Percentiles rank a stretch among this genome's conserved stretches.
Conservation (phyloP, 2,329 filamentous ascomycete genomes). For the Penicillium corylophilum region DNA sequence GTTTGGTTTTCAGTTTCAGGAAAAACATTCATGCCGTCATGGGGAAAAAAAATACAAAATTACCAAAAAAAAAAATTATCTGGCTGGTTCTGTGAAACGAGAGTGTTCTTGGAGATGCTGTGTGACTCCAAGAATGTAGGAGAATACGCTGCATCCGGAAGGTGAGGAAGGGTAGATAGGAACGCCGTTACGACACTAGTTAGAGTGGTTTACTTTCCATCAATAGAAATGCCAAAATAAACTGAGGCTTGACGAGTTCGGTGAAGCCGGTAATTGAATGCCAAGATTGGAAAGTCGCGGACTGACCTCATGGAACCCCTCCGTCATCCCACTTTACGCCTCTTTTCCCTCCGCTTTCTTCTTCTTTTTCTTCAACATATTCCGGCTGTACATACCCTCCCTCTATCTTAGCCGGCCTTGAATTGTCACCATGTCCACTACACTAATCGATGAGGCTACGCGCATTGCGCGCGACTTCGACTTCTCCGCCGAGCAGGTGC, state of each 20-base stretch:
- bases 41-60: conserved; percentile 9
- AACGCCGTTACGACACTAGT: neutral
- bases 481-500: conserved; percentile 73
- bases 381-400: conserved; percentile 1
- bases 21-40: conserved; percentile 29
- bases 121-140: conserved; percentile 12
- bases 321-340: conserved; percentile 17
- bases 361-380: conserved; percentile 1
- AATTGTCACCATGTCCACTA: conserved; percentile 30
- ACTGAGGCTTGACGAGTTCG: conserved; percentile 1
- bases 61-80: neutral
- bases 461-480: conserved; percentile 83
- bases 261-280: conserved; percentile 21
- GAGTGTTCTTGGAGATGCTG: neutral
- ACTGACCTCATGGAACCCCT: conserved; percentile 36
- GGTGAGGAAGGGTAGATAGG: neutral
- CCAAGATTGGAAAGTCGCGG: neutral
- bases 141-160: conserved; percentile 9
- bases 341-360: conserved; percentile 2
- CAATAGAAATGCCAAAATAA: neutral
- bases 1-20: conserved; percentile 7
- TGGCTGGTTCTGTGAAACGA: neutral
- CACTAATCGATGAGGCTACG: conserved; percentile 67
- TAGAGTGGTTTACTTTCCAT: no score
- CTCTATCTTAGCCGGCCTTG: neutral